These are phyloP conservation scores for Yarrowia sp. DNA, from an alignment of 805 yeast species.

Conservation along the genomic window DNA sequence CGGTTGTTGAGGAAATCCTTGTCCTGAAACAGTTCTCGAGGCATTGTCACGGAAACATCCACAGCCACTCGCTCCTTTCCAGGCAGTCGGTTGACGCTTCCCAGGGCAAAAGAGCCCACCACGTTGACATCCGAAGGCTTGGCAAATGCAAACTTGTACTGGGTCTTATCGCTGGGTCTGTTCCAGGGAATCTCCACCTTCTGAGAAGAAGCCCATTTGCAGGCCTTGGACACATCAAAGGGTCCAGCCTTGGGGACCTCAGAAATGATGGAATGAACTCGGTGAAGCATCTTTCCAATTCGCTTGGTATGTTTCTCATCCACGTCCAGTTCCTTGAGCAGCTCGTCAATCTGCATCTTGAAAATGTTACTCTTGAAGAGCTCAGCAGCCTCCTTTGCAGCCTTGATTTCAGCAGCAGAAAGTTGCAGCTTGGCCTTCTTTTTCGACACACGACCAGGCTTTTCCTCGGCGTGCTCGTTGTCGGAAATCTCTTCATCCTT, in stretches of 20 bases:
- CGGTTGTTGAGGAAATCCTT: constrained; percentile 90
- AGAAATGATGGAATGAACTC: constrained; percentile 64
- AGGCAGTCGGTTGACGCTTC: constrained; percentile 68
- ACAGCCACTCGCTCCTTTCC: constrained; percentile 53
- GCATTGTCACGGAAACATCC: constrained; percentile 83
- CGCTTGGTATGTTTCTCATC: constrained; percentile 63
- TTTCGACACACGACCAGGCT: constrained; percentile 27
- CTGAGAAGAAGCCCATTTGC: constrained; percentile 45
- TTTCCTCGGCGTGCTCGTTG: constrained; percentile 25
- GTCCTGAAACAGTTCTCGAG: constrained; percentile 61
- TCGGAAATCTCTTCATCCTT: constrained; percentile 24
- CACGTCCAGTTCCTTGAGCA: constrained; percentile 72
- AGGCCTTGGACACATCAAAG: constrained; percentile 57
- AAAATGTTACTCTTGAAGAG: constrained; percentile 91
- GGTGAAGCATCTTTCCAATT: constrained; percentile 72
- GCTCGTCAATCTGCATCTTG: constrained; percentile 90
- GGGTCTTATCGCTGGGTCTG: constrained; percentile 60
- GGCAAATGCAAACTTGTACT: constrained; percentile 65
- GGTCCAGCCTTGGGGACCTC: constrained; percentile 54
- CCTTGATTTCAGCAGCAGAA: constrained; percentile 78
- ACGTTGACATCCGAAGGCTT: constrained; percentile 73
- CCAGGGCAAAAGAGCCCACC: constrained; percentile 86
- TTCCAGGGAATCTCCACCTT: constrained; percentile 72
- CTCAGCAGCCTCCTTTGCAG: constrained; percentile 91
- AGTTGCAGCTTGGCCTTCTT: constrained; percentile 28